Percentiles rank a stretch among this genome's conserved stretches.
These are phyloP conservation scores for Colletotrichum melonis DNA, from an alignment of 2,329 filamentous ascomycete species.

Conservation along the genomic window DNA sequence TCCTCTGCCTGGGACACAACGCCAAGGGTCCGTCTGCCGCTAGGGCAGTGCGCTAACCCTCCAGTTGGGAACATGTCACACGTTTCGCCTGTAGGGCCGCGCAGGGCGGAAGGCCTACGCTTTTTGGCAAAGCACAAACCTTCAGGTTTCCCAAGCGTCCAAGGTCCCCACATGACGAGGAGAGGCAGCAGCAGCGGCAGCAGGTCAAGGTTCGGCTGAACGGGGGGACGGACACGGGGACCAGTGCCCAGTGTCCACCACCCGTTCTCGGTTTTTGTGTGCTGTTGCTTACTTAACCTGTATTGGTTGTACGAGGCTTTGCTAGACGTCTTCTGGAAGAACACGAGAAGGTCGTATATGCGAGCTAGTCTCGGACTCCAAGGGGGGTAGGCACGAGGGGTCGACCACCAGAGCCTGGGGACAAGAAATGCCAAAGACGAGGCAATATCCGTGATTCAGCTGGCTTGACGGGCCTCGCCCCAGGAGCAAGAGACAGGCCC, in stretches of 20 bases:
- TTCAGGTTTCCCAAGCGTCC: neutral
- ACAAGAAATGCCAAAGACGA: neutral
- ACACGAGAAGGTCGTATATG: slow-evolving; percentile 6
- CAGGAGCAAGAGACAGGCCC: too few species aligned
- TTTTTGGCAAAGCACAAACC: neutral
- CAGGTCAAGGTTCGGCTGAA: neutral
- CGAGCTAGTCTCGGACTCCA: slow-evolving; percentile 7
- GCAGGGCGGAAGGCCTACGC: neutral
- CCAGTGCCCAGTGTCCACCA: neutral
- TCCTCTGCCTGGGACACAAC: neutral
- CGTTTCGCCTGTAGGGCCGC: slow-evolving; percentile 3
- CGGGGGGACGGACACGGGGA: too few species aligned
- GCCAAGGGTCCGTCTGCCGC: slow-evolving; percentile 23
- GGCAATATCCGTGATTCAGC: slow-evolving; percentile 9
- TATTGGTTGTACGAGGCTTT: neutral
- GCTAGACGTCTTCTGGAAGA: slow-evolving; percentile 15
- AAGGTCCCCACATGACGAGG: neutral
- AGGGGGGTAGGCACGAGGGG: neutral
- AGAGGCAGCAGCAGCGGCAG: neutral
- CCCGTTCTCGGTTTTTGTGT: neutral
- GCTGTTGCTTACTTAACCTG: neutral
- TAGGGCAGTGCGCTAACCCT: slow-evolving; percentile 15
- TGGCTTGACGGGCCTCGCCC: neutral
- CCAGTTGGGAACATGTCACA: slow-evolving; percentile 6
- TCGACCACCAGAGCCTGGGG: neutral